Conservation (phyloP, 768 basidiomycete genomes). For the Macrolepiota dolichaula region DNA sequence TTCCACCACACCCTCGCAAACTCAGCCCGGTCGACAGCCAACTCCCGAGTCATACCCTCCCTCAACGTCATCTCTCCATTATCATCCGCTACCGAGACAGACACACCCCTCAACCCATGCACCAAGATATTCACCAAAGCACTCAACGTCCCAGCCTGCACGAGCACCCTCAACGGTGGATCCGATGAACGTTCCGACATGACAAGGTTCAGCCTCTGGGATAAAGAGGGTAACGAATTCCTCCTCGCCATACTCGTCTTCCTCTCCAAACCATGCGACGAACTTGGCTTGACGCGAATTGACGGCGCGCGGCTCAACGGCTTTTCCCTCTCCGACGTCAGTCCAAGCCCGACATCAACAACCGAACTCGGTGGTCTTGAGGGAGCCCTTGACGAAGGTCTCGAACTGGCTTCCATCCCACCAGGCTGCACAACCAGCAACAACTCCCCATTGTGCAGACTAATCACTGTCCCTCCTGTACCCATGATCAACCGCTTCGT, state of each 20-base stretch:
- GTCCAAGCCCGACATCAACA: slow-evolving; percentile 27
- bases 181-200: slow-evolving; percentile 64
- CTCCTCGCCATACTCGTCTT: slow-evolving; percentile 73
- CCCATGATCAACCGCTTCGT: slow-evolving; percentile 37
- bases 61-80: slow-evolving; percentile 81
- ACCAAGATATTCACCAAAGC: slow-evolving; percentile 72
- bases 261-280: slow-evolving; percentile 67
- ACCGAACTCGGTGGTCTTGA: slow-evolving; percentile 73
- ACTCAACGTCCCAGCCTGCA: slow-evolving; percentile 77
- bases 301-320: slow-evolving; percentile 60
- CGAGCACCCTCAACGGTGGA: slow-evolving; percentile 69
- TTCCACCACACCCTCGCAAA: slow-evolving; percentile 83
- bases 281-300: slow-evolving; percentile 72
- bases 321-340: slow-evolving; percentile 33
- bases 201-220: slow-evolving; percentile 54
- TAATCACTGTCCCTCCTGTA: slow-evolving; percentile 65
- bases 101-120: slow-evolving; percentile 72
- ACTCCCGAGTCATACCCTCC: slow-evolving; percentile 69
- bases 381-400: slow-evolving; percentile 56
- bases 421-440: slow-evolving; percentile 63
- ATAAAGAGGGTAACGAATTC: slow-evolving; percentile 77
- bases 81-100: slow-evolving; percentile 80
- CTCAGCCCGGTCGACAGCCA: slow-evolving; percentile 69
- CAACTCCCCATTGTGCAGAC: slow-evolving; percentile 73
- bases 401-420: slow-evolving; percentile 45